Conservation (phyloP, 148 eudicot genomes). For the Silene conica region DNA sequence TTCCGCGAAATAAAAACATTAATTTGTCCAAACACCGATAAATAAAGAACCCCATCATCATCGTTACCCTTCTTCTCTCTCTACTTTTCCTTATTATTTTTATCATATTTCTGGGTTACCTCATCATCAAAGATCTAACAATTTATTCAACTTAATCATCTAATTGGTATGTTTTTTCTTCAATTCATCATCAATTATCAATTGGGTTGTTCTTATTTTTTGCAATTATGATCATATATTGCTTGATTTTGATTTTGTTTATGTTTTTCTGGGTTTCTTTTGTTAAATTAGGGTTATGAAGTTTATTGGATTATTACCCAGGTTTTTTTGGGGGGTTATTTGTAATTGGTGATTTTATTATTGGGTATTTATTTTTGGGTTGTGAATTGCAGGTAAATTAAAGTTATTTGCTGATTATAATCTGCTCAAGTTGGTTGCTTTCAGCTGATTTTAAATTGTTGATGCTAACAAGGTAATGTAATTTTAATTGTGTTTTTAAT, state of each 20-base stretch:
- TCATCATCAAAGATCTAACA: conserved; percentile 20
- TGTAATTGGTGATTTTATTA: background rate
- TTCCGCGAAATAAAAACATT: conserved; percentile 14
- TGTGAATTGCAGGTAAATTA: conserved; percentile 11
- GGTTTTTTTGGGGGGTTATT: background rate
- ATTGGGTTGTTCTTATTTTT: conserved; percentile 16
- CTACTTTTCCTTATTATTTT: background rate
- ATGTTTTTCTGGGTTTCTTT: background rate
- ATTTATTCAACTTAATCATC: conserved; percentile 4
- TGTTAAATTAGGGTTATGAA: conserved; percentile 7
- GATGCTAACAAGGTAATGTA: conserved; percentile 24
- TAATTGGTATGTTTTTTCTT: conserved; percentile 14
- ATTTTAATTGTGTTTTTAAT: background rate
- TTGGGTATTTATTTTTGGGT: background rate
- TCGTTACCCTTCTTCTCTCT: background rate
- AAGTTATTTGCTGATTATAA: conserved; percentile 12
- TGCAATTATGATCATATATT: conserved; percentile 4
- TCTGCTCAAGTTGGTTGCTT: conserved; percentile 8
- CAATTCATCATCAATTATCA: conserved; percentile 12
- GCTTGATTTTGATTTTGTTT: background rate
- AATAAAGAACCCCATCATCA: background rate
- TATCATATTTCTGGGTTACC: background rate
- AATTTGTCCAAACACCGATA: background rate
- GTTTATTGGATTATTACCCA: background rate
- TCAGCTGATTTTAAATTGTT: conserved; percentile 1